phyloP scores from a whole-genome alignment of 202 grass and related monocot genomes.

The Setaria viridis region DNA sequence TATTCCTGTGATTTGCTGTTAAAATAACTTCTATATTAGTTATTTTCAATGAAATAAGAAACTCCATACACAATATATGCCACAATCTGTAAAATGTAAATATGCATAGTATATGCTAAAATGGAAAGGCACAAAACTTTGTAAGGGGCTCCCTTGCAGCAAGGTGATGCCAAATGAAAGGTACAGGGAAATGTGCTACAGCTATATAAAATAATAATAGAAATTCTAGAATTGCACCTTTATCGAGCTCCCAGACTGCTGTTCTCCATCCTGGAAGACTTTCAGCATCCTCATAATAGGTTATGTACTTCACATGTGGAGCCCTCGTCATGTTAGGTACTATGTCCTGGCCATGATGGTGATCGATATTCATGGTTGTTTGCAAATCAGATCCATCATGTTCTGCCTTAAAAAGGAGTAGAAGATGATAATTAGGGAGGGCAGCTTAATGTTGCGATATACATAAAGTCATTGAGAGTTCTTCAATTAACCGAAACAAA shows the following conservation, averaged over 20 bases:
- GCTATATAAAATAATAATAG: constrained; percentile 15
- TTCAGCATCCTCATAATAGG: constrained; percentile 96
- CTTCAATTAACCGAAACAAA: constrained; percentile 31
- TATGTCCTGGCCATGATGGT: constrained; percentile 62
- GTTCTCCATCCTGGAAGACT: constrained; percentile 89
- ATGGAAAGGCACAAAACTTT: constrained; percentile 5
- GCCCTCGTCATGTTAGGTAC: constrained; percentile 78
- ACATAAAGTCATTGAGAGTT: constrained; percentile 19
- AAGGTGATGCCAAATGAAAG: constrained; percentile 15
- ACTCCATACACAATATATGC: constrained; percentile 10
- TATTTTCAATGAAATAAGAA: constrained; percentile 11
- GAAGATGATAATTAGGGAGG: neutral
- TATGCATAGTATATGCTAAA: constrained; percentile 3
- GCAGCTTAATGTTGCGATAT: constrained; percentile 2
- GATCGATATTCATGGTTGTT: constrained; percentile 70
- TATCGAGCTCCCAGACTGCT: constrained; percentile 96
- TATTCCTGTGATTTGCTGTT: constrained; percentile 89
- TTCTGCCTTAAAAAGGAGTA: constrained; percentile 68
- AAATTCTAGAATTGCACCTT: constrained; percentile 58
- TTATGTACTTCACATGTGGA: constrained; percentile 92
- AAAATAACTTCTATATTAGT: constrained; percentile 32
- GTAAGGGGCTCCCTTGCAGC: constrained; percentile 7
- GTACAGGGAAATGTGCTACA: constrained; percentile 17
- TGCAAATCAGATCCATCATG: constrained; percentile 96
- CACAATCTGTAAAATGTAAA: constrained; percentile 27